Evolutionary conservation across 1,284 basidiomycete genomes (phyloP), one percentile per base, ranked within the genome.

Genomic region (Volvariella volvacea): DNA sequence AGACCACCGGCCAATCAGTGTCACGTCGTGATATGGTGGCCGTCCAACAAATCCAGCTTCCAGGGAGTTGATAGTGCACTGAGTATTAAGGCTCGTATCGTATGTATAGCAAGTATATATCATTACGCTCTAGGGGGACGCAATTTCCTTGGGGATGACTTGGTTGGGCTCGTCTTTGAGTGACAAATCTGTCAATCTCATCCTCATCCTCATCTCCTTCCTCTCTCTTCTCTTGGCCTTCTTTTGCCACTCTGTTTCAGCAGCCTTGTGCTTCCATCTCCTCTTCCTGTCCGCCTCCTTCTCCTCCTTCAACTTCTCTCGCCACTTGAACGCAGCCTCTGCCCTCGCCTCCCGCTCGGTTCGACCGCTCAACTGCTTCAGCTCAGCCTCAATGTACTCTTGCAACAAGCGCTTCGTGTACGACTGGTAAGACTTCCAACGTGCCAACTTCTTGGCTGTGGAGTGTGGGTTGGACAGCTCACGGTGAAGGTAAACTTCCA

Each of bases 401-500:
- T 72, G 65, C 43, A 83, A 65, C 44, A 82, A 64, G 14, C 63
- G 60, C 37, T 70, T 67, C 56, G 70, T 73, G 51, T 69, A 65
- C 15, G 58, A 55, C 51, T 73, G 69, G 51, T 68, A 70, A 4
- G 68, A 67, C 56, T 85, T 75, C 81, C 83, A 89, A 50, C 88
- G 77, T 38, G 69, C 67, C 53, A 85, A 80, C 59, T 85, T 88
- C 70, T 86, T 88, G 7, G 83, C 82, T 17, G 85, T 80, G 10
- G 83, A 80, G 56, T 88, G 83, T 22, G 85, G 86, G 60, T 89
- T 88, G 19, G 83, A 72, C 33, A 90, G 74, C 55, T 90, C 87
- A 50, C 73, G 73, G 22, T 67, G 58, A 44, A 90, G 60, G 55
- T 79, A 76, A 14, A 74, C 57, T 57, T 90, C 87, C 48, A 86